These are phyloP conservation scores for Lepidium africanum DNA, from an alignment of 345 rosid species.

Conservation along the genomic window DNA sequence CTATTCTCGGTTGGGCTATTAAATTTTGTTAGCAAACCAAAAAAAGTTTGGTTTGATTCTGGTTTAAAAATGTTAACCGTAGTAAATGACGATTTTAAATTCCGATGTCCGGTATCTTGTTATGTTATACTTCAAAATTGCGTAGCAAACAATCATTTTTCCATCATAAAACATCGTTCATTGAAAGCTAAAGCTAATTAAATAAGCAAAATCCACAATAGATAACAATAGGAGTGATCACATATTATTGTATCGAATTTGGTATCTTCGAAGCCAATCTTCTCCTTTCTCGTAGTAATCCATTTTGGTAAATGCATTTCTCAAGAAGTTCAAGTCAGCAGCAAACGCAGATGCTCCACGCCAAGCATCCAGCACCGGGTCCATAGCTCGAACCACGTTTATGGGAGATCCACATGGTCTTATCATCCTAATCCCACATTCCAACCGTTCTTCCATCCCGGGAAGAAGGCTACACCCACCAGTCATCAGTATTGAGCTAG, in stretches of 20 bases:
- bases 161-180: not conserved
- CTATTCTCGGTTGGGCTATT: slow-evolving; percentile 9
- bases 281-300: slow-evolving; percentile 90
- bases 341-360: slow-evolving; percentile 88
- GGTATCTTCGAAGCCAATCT: slow-evolving; percentile 83
- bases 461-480: slow-evolving; percentile 74
- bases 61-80: too few relatives aligned
- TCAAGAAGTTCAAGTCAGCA: slow-evolving; percentile 40
- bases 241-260: slow-evolving; percentile 37
- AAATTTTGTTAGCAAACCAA: too few relatives aligned
- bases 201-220: not conserved
- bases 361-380: slow-evolving; percentile 93
- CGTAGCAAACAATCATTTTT: too few relatives aligned
- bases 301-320: slow-evolving; percentile 53
- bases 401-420: slow-evolving; percentile 76
- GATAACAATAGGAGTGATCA: not conserved
- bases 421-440: slow-evolving; percentile 72
- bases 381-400: slow-evolving; percentile 52
- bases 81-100: too few relatives aligned
- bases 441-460: slow-evolving; percentile 63
- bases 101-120: too few relatives aligned
- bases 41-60: too few relatives aligned
- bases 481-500: slow-evolving; percentile 67
- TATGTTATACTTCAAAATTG: too few relatives aligned
- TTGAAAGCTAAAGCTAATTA: not conserved